phyloP scores from a whole-genome alignment of 805 yeast genomes.

The Ogataea degrootiae region DNA sequence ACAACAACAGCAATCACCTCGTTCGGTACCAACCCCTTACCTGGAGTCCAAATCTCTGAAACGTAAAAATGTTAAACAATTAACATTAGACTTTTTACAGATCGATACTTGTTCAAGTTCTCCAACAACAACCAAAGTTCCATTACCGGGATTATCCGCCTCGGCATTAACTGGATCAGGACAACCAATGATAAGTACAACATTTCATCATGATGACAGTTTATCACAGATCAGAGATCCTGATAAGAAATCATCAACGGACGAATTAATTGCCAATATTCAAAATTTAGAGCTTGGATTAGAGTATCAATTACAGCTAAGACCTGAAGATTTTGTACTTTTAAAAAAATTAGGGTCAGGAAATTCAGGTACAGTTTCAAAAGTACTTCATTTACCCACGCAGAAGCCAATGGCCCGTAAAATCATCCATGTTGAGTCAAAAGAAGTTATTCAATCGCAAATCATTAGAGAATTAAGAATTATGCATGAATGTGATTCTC shows the following conservation, averaged over 20 bases:
- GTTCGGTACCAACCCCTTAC: constrained; percentile 15
- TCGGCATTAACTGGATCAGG: constrained; percentile 3
- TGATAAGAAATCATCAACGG: constrained; percentile 28
- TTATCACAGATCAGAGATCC: constrained; percentile 23
- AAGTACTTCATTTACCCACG: constrained; percentile 84
- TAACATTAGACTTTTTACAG: constrained; percentile 34
- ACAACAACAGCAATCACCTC: not conserved
- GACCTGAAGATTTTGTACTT: constrained; percentile 65
- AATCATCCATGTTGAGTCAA: constrained; percentile 79
- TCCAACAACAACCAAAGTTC: constrained; percentile 1
- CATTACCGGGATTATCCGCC: not conserved
- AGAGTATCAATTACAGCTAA: constrained; percentile 48
- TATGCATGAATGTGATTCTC: constrained; percentile 82
- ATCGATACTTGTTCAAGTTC: constrained; percentile 9
- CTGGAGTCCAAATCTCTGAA: constrained; percentile 39
- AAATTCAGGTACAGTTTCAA: constrained; percentile 87
- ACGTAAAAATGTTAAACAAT: constrained; percentile 55
- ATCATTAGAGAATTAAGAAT: constrained; percentile 84
- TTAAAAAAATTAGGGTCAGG: constrained; percentile 85
- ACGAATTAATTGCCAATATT: constrained; percentile 38
- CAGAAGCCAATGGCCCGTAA: constrained; percentile 89
- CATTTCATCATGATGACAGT: constrained; percentile 10
- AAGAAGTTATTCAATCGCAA: constrained; percentile 72
- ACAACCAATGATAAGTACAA: constrained; percentile 6
- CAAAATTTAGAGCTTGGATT: constrained; percentile 49